phyloP scores from a whole-genome alignment of 2,329 filamentous ascomycete species.

The Aspergillus arachidicola region DNA sequence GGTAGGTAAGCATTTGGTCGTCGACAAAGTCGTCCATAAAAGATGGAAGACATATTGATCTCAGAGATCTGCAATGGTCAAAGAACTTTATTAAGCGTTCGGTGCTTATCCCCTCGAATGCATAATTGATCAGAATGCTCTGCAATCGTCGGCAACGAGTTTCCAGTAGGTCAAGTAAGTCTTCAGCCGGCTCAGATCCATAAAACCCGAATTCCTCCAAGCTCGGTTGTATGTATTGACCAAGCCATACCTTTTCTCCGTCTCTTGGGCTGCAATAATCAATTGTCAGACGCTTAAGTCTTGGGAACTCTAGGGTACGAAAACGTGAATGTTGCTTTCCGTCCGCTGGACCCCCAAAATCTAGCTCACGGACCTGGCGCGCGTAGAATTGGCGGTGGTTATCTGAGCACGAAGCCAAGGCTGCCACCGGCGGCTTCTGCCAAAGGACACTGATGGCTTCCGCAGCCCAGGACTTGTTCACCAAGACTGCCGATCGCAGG shows the following conservation, averaged over 20 bases:
- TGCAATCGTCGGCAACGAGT: not conserved
- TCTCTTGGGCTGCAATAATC: not conserved
- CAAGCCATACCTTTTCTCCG: not conserved
- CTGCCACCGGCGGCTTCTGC: not conserved
- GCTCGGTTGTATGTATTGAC: not conserved
- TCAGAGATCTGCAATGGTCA: not conserved
- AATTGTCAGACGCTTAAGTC: not conserved
- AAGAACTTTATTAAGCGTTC: not conserved
- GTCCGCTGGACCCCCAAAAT: not conserved
- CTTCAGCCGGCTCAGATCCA: not conserved
- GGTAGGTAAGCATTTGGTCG: not conserved
- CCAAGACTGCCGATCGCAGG: not conserved
- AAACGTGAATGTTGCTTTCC: not conserved
- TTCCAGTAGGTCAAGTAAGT: not conserved
- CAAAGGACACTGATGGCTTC: not conserved
- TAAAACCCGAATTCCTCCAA: not conserved
- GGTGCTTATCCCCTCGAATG: not conserved
- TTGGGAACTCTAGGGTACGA: not conserved
- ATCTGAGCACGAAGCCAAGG: not conserved
- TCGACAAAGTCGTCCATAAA: not conserved
- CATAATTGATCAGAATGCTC: not conserved
- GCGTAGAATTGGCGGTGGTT: not conserved
- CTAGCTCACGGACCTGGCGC: not conserved
- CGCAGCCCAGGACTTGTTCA: not conserved
- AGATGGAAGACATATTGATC: not conserved